These are phyloP conservation scores for Phytophthora melonis DNA, from an alignment of 352 stramenopile genomes.

Conservation along the genomic window DNA sequence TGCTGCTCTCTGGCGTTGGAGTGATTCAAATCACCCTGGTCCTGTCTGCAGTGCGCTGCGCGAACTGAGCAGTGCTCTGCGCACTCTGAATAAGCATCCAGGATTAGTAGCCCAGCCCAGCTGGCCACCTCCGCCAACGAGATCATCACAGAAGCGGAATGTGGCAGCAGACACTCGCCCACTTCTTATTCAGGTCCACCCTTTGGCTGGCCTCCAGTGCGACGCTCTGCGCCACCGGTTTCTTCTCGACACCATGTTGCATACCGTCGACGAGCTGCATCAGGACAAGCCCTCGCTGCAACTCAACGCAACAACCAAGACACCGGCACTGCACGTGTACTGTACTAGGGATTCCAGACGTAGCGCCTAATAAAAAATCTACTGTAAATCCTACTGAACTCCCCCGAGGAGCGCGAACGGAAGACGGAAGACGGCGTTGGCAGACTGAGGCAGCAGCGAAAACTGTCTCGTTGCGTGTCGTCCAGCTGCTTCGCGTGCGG, in stretches of 20 bases:
- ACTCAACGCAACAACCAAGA: not conserved
- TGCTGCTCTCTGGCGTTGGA: conserved; percentile 12
- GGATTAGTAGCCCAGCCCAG: conserved; percentile 3
- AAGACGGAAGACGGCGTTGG: not conserved
- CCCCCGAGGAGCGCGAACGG: not conserved
- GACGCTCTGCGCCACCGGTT: conserved; percentile 13
- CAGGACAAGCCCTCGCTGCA: conserved; percentile 7
- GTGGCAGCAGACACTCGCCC: conserved; percentile 6
- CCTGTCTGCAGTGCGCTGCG: conserved; percentile 19
- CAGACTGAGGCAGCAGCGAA: not conserved
- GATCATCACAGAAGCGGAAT: conserved; percentile 7
- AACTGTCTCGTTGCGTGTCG: not conserved
- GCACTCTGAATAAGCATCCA: conserved; percentile 20
- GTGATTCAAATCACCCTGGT: conserved; percentile 32
- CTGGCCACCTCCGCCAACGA: conserved; percentile 6
- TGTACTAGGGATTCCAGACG: not conserved
- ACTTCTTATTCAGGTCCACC: conserved; percentile 32
- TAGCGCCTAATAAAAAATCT: no score
- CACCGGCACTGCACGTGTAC: not conserved
- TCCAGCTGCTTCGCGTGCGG: not conserved
- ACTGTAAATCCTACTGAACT: not conserved
- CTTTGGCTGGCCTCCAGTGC: conserved; percentile 7
- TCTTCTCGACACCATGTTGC: conserved; percentile 4
- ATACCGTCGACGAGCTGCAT: not conserved
- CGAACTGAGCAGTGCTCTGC: not conserved